Evolutionary conservation across 148 eudicot genomes (phyloP), one percentile per base, ranked within the genome.

Genomic region (Persicaria tinctoria): DNA sequence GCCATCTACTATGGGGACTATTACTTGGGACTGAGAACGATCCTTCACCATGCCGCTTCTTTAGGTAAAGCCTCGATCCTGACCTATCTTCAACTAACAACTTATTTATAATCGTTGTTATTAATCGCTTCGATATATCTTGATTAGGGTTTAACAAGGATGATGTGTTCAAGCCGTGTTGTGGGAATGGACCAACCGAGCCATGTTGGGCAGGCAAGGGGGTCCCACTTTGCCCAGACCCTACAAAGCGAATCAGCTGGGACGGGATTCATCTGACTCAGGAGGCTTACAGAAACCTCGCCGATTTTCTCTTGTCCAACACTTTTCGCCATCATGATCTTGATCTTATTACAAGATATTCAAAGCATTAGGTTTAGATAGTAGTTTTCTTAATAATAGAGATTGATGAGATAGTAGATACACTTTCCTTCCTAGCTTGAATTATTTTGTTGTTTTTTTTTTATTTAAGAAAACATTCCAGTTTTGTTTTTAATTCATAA

Each of bases 181-280:
- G 87, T 74, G 90, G 86, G 68, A 17, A 14, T 8, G 80, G 80
- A 32, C 3, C 41, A 46, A 66, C 47, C 8, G 56, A 73, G 3
- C 70, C 57, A 4, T 87, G 83, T 60, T 84, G 87, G 5, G 16
- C 51, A 2, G 41, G 57, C 0, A 82, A 79, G 9, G 76, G 41
- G 2, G 3, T 66, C 32, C 41, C 44, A 0, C 68, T 50, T 0
- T 87, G 89, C n/a, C 5, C 46, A 1, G 32, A 84, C 66, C 86
- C 84, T 4, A 63, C 32, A 8, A 49, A 44, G 23, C 63, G 71
- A 75, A 11, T 87, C 5, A 80, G 77, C 44, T 87, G 90, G 90
- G 87, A 87, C 20, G 90, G 90, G 3, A 27, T 84, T 14, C 87
- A 84, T 81, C 62, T 80, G 69, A 87, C 90, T 4, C 80, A 84